Evolutionary conservation across 176 grass and related monocot genomes (phyloP).

Genomic region (Elymus sibiricus): DNA sequence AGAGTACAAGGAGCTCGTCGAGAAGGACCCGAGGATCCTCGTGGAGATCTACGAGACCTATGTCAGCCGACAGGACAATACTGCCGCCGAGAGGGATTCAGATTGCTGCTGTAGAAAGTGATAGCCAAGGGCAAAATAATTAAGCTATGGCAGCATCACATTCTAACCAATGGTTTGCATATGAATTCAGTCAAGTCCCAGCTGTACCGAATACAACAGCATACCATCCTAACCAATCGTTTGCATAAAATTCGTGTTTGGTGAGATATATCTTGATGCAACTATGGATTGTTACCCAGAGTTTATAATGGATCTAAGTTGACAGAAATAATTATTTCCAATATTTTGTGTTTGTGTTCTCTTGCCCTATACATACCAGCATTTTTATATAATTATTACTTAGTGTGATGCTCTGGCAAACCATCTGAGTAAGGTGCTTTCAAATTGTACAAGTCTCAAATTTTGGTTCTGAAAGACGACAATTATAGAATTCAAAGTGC

Average conservation of each 20-base stretch:
- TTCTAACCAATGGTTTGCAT: neutral
- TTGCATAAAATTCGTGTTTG: neutral
- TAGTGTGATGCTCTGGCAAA: too few relatives aligned
- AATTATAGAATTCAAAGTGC: too few relatives aligned
- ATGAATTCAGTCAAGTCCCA: neutral
- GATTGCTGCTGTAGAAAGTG: slow-evolving; percentile 33
- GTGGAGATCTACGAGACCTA: slow-evolving; percentile 94
- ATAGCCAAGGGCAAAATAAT: neutral
- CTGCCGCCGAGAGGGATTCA: slow-evolving; percentile 50
- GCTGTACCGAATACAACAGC: neutral
- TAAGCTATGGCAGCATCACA: neutral
- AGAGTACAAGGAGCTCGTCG: slow-evolving; percentile 89
- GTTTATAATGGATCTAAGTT: neutral
- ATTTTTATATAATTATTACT: too few relatives aligned
- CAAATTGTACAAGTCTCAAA: too few relatives aligned
- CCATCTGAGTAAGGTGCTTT: too few relatives aligned
- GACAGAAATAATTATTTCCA: neutral
- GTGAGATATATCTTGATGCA: neutral
- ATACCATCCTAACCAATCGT: neutral
- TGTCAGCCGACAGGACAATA: slow-evolving; percentile 73
- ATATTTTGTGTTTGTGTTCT: neutral
- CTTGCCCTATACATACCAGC: neutral
- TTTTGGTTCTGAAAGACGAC: too few relatives aligned
- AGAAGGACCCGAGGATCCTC: slow-evolving; percentile 85
- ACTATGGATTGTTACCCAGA: neutral